These are phyloP conservation scores for Nannizziopsis barbatae DNA, from an alignment of 2,329 filamentous ascomycete genomes.

Conservation along the genomic window DNA sequence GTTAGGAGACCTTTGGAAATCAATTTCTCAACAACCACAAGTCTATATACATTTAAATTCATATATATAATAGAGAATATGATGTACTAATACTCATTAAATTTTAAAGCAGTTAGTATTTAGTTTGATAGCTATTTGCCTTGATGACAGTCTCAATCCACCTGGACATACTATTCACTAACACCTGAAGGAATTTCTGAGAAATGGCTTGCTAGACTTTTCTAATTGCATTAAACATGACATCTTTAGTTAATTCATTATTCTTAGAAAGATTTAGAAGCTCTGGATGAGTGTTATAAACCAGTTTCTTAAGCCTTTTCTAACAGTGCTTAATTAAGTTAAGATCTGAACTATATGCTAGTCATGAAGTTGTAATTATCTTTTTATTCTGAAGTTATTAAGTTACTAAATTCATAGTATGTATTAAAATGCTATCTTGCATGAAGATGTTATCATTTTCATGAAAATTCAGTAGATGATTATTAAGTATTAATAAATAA, in stretches of 20 bases:
- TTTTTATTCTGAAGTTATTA: not conserved
- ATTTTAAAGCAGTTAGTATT: conserved; percentile 3
- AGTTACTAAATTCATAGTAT: no score
- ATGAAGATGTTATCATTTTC: not conserved
- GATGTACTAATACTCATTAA: conserved; percentile 4
- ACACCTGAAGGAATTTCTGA: not conserved
- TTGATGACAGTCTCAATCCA: conserved; percentile 2
- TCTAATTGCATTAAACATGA: no score
- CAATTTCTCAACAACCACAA: conserved; percentile 3
- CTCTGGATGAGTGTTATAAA: no score
- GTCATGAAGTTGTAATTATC: conserved; percentile 5
- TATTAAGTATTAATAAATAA: conserved; percentile 3
- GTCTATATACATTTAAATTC: no score
- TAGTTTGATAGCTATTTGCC: conserved; percentile 2
- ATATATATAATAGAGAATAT: not conserved
- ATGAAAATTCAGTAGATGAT: conserved; percentile 1
- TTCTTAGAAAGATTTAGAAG: no score
- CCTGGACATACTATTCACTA: not conserved
- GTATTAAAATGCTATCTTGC: not conserved
- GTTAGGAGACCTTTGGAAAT: not conserved
- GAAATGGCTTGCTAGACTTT: not conserved
- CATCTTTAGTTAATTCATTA: not conserved
- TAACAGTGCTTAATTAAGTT: conserved; percentile 20
- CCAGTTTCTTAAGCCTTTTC: no score
- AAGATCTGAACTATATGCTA: conserved; percentile 19